Base-by-base conservation (phyloP, 306 rosid species). In the Astragalus membranaceus region DNA sequence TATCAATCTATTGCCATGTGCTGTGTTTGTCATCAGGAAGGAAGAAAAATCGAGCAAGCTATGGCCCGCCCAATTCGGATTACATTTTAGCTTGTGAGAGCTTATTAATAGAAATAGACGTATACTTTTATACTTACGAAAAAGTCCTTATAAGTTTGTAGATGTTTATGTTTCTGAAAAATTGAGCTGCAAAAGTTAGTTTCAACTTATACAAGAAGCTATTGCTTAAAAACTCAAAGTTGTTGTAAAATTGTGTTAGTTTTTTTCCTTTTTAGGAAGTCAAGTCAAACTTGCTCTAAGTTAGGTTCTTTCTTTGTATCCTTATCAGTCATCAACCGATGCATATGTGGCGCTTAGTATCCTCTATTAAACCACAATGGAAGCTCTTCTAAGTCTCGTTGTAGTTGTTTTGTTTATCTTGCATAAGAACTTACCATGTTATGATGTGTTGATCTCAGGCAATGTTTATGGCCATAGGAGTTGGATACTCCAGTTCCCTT, bases 391-490 rank as follows among this genome's bases (percentile, higher is more conserved):
- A 29, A 44, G 30, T 13, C 59, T 73, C 16, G 44, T 14, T 67
- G 15, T 12, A 26, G 53, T 4, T n/a, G n/a, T n/a, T n/a, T n/a
- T 15, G 66, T 59, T 70, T 12, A 35, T 20, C 49, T 52, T 60
- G 49, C 58, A 54, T 74, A 5, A 70, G 52, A 68, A 57, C 76
- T 67, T 57, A 55, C 41, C 39, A 35, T 68, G 67, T 74, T 61
- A 75, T 60, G 75, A 80, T 78, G 79, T 11, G 60, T 75, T 84
- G 72, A 70, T 74, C 53, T 67, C 79, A 92, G 96, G 98, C 96
- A 72, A 90, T 93, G 96, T 90, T 92, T 77, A 85, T 87, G 49
- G 96, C 98, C 47, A 93, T 90, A 46, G 98, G 98, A 75, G 80
- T 93, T 67, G 96, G 98, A 30, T 86, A 70, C 74, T 79, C 93